Conservation (phyloP, 164 flowering plant species). For the Vitis labrusca region DNA sequence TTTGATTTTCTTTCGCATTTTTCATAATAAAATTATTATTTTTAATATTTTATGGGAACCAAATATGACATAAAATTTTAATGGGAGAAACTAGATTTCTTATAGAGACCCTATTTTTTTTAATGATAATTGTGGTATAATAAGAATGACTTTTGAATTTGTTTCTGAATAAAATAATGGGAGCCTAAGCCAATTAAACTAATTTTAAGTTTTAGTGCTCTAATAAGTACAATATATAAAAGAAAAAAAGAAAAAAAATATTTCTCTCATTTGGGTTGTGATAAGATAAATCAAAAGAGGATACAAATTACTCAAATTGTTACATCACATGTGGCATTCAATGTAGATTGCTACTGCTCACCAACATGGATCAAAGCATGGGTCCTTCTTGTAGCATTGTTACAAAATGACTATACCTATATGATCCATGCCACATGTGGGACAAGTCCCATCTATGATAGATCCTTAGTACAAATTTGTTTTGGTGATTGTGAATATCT, state of each 20-base stretch:
- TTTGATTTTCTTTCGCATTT: too few relatives aligned
- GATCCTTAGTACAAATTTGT: neutral
- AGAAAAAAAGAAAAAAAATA: neutral
- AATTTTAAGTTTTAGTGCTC: neutral
- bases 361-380: neutral
- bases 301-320: neutral
- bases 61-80: too few relatives aligned
- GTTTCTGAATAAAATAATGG: neutral
- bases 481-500: neutral
- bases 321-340: conserved; percentile 17
- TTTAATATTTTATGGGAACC: too few relatives aligned
- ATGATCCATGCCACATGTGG: neutral
- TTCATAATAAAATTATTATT: too few relatives aligned
- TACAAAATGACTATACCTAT: neutral
- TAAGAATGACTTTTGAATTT: neutral
- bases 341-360: conserved; percentile 19
- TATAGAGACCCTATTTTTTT: too few relatives aligned
- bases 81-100: too few relatives aligned
- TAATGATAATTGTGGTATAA: too few relatives aligned
- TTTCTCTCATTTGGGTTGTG: too few relatives aligned
- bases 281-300: too few relatives aligned
- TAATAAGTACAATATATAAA: neutral
- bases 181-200: too few relatives aligned
- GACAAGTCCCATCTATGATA: neutral
- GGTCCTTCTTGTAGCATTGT: conserved; percentile 7